Evolutionary conservation across 805 yeast genomes (phyloP).

Genomic region (Candida pseudoglaebosa): DNA sequence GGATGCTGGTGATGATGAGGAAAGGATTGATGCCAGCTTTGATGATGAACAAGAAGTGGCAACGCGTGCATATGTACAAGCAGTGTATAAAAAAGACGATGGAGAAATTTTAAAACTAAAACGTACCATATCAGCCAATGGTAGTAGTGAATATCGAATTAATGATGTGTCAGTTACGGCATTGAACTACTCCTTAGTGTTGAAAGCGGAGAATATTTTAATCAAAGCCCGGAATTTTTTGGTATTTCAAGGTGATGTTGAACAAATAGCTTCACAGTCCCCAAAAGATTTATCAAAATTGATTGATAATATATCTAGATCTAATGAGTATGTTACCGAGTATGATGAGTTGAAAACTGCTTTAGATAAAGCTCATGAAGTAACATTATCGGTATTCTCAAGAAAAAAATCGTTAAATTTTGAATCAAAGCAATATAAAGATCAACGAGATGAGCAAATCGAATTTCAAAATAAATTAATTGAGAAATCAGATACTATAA

Average conservation of each 20-base stretch:
- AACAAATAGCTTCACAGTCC: conserved; percentile 84
- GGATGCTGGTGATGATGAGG: conserved; percentile 7
- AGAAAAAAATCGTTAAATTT: conserved; percentile 65
- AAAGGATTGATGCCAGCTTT: conserved; percentile 11
- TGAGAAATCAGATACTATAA: conserved; percentile 46
- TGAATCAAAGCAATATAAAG: conserved; percentile 75
- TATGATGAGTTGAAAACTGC: conserved; percentile 64
- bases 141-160: conserved; percentile 65
- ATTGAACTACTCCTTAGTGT: conserved; percentile 56
- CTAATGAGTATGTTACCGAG: conserved; percentile 60
- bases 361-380: conserved; percentile 61
- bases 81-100: conserved; percentile 61
- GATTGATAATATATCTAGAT: conserved; percentile 82
- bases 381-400: conserved; percentile 59
- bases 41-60: conserved; percentile 33
- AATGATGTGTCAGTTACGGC: conserved; percentile 60
- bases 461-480: conserved; percentile 53
- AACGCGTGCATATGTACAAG: conserved; percentile 67
- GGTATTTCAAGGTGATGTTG: conserved; percentile 97
- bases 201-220: conserved; percentile 75
- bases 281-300: conserved; percentile 68
- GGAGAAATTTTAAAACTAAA: conserved; percentile 59
- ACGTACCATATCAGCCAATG: conserved; percentile 55
- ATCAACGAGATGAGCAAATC: conserved; percentile 69
- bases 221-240: conserved; percentile 87